Evolutionary conservation across 2,329 filamentous ascomycete species (phyloP), one percentile per base, ranked within the genome.

Genomic region (Phyllachora maydis): DNA sequence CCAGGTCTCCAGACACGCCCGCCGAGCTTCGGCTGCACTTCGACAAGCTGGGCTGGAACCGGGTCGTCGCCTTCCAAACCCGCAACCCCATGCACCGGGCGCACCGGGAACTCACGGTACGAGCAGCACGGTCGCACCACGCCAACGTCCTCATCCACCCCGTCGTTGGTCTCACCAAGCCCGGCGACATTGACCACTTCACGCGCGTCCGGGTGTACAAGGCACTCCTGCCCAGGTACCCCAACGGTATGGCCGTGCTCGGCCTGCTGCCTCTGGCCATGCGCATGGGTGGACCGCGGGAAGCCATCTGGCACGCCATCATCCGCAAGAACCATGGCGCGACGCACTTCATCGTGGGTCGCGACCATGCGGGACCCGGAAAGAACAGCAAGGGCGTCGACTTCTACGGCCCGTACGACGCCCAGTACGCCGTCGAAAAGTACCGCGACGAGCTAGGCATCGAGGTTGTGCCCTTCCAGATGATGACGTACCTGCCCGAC

Each of bases 251-350:
- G 88, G 88, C 88, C 29, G 82, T 90, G 18, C 69, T 98, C 34
- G 85, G 82, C 52, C 78, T 98, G 19, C 66, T 98, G 26, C 83
- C 83, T 28, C 65, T 98, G 34, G 88, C 88, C 41, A 98, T 98
- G 88, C 77, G 88, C 47, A 98, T 98, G 88, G 88, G 82, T 45
- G 88, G 88, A 40, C 88, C 88, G 33, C 79, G 88, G 37, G 88
- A 98, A 61, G 88, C 88, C 37, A 82, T 98, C 56, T 98, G 88
- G 88, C 88, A 98, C 62, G 88, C 88, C 44, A 92, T 98, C 43
- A 98, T 98, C 63, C 82, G 88, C 47, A 98, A 95, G 73, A 98
- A 98, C 56, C 83, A 93, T 57, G 88, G 88, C 41, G 82, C 85
- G 22, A 95, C 88, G 10, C 88, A 98, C 65, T 98, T 98, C 63